These are phyloP conservation scores for Cryptococcus amylolentus DNA, from an alignment of 1,284 basidiomycete genomes.

Conservation along the genomic window DNA sequence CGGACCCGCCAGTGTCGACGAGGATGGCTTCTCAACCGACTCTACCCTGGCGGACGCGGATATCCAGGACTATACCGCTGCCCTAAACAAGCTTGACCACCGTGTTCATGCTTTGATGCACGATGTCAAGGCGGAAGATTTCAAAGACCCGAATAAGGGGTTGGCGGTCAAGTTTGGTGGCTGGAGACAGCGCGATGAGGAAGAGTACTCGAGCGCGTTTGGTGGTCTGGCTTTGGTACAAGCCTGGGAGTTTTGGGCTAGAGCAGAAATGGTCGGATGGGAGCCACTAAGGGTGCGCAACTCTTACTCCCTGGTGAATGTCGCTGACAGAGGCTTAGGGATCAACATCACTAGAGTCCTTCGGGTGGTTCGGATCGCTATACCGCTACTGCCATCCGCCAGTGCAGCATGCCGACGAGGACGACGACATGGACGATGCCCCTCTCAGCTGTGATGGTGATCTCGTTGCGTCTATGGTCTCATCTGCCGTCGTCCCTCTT, in stretches of 20 bases:
- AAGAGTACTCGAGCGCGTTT: constrained; percentile 84
- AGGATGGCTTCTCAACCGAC: constrained; percentile 85
- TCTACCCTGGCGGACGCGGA: constrained; percentile 64
- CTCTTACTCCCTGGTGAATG: not conserved
- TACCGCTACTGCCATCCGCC: constrained; percentile 70
- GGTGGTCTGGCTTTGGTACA: constrained; percentile 83
- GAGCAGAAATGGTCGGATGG: constrained; percentile 82
- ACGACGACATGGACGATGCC: constrained; percentile 54
- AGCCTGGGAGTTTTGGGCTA: constrained; percentile 94
- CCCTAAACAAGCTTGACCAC: constrained; percentile 58
- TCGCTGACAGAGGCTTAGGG: constrained; percentile 49
- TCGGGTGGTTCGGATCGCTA: constrained; percentile 74
- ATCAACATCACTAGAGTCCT: constrained; percentile 65
- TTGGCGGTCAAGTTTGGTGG: constrained; percentile 66
- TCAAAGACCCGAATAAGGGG: constrained; percentile 73
- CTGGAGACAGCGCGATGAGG: constrained; percentile 72
- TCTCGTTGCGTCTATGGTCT: constrained; percentile 81
- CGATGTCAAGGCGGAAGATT: constrained; percentile 84
- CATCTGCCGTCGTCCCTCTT: constrained; percentile 73
- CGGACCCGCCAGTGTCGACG: constrained; percentile 47
- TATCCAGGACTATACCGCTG: constrained; percentile 64
- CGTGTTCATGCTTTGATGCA: constrained; percentile 60
- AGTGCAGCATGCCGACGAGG: constrained; percentile 29
- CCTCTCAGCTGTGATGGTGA: constrained; percentile 76
- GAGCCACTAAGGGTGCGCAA: constrained; percentile 70